Percentiles rank a stretch among this genome's conserved stretches.
Evolutionary conservation across 495 filamentous ascomycete genomes (phyloP).

Genomic region (Annulohypoxylon stygium): DNA sequence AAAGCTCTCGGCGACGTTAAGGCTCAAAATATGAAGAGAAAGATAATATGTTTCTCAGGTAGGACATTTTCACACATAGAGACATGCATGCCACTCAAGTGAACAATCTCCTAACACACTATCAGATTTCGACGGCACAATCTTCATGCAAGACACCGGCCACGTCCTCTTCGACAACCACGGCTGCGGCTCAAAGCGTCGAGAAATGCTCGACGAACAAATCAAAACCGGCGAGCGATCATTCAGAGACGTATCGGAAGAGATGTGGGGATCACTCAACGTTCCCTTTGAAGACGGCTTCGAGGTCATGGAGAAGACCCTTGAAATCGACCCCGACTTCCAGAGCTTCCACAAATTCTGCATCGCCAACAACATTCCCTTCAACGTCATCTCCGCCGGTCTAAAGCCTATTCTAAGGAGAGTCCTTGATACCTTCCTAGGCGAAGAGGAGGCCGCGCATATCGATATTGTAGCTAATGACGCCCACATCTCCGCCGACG

Average conservation of each 20-base stretch:
- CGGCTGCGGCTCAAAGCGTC: constrained; percentile 71
- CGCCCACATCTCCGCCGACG: constrained; percentile 69
- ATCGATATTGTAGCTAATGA: constrained; percentile 83
- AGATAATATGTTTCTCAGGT: constrained; percentile 69
- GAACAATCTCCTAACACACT: constrained; percentile 20
- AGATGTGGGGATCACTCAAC: constrained; percentile 79
- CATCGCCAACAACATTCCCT: constrained; percentile 72
- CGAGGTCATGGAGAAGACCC: constrained; percentile 72
- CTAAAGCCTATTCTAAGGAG: constrained; percentile 73
- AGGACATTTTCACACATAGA: constrained; percentile 30
- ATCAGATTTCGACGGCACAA: constrained; percentile 81
- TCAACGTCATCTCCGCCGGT: constrained; percentile 80
- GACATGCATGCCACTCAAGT: neutral
- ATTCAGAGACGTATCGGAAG: constrained; percentile 80
- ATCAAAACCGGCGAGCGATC: constrained; percentile 76
- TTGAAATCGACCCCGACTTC: constrained; percentile 77
- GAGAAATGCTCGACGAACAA: constrained; percentile 72
- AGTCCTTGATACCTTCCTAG: constrained; percentile 74
- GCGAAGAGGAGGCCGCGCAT: constrained; percentile 63
- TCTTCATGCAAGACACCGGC: constrained; percentile 84
- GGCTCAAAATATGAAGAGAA: constrained; percentile 53
- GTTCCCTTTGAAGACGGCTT: constrained; percentile 82
- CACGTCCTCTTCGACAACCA: constrained; percentile 78
- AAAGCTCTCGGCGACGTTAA: constrained; percentile 45
- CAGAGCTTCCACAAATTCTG: constrained; percentile 76